Evolutionary conservation across 768 basidiomycete species (phyloP), one percentile per base, ranked within the genome.

Genomic region (Pulveroboletus sp.): DNA sequence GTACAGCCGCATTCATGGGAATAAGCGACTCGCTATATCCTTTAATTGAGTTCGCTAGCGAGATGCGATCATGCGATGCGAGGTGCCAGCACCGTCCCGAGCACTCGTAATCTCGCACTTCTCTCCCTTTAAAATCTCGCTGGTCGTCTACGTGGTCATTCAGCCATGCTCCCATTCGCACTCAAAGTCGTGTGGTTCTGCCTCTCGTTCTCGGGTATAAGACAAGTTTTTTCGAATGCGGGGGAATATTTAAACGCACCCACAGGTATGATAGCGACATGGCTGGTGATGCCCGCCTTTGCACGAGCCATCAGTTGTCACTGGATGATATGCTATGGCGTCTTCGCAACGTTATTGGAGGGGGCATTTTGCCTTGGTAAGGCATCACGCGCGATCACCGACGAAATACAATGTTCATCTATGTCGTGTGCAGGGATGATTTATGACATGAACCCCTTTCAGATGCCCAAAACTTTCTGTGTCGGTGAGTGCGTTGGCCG

Each of bases 381-480:
- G 75, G 39, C 0, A 5, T 5, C 13, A n/a, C 14, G 22, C 29
- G 14, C 20, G n/a, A 24, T 12, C 20, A 14, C 17, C 8, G 20
- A 40, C 26, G 40, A 19, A 17, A n/a, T 4, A 10, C 11, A 4
- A 30, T 30, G 26, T 38, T 57, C 22, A 53, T 31, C 12, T 43
- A 16, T 16, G 17, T 55, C 19, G 8, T 29, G 20, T 42, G n/a
- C n/a, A 85, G 85, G 84, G 11, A 75, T 86, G 66, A 71, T 81
- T 13, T 85, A 80, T 73, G 63, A 67, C 43, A 85, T 86, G 84
- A 70, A 81, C 54, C 81, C 84, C 1, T 70, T 68, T 42, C 59
- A 50, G 17, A 86, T 86, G 82, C 80, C 83, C 9, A 66, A 60
- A 30, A 55, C 60, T 24, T 85, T 86, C 54, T 86, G 85, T 57